Evolutionary conservation across 495 filamentous ascomycete genomes (phyloP).

Genomic region (Apiosordaria backusii): DNA sequence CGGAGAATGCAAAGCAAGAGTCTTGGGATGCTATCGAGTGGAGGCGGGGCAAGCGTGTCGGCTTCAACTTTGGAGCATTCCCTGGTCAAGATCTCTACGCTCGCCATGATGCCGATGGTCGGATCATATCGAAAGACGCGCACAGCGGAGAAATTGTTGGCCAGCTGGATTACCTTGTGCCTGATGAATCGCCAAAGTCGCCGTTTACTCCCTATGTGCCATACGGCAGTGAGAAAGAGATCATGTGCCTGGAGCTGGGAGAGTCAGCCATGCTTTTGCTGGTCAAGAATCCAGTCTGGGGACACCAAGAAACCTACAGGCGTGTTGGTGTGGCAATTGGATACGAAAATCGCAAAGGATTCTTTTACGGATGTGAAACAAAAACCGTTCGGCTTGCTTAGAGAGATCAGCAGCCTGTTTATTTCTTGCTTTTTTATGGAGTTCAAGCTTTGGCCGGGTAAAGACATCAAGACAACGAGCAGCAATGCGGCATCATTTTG

Average conservation of each 20-base stretch:
- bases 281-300: neutral
- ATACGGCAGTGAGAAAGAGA: constrained; percentile 26
- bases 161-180: constrained; percentile 29
- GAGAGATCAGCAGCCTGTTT: neutral
- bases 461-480: neutral
- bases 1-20: constrained; percentile 15
- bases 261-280: constrained; percentile 34
- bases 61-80: constrained; percentile 26
- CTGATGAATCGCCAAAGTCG: neutral
- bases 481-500: neutral
- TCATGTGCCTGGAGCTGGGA: constrained; percentile 33
- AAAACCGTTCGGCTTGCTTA: constrained; percentile 21
- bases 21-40: constrained; percentile 26
- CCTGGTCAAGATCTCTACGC: constrained; percentile 23
- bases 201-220: constrained; percentile 13
- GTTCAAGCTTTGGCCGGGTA: neutral
- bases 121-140: constrained; percentile 28
- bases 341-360: constrained; percentile 27
- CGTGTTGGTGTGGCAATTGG: constrained; percentile 29
- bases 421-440: neutral
- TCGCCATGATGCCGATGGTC: constrained; percentile 23
- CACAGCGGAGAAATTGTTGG: constrained; percentile 32
- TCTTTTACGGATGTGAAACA: constrained; percentile 31
- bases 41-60: constrained; percentile 10
- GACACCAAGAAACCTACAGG: constrained; percentile 14